phyloP scores from a whole-genome alignment of 139 green algal species.

The Chlorella sp. region DNA sequence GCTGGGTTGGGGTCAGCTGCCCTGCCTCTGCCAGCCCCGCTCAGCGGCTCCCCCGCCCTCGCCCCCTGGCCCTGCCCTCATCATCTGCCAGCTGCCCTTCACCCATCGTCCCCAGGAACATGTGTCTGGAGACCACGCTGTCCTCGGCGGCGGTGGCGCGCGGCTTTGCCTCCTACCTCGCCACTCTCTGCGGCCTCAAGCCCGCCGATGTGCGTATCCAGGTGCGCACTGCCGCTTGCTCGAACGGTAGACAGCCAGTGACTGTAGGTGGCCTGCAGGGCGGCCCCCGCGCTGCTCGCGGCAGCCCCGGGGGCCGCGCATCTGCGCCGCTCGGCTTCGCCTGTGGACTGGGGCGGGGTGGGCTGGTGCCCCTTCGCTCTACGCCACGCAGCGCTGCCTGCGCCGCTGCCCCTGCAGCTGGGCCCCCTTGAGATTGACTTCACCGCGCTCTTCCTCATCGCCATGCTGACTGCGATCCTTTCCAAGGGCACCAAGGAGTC shows the following conservation, averaged over 20 bases:
- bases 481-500: conserved; percentile 65
- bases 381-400: no score
- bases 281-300: no score
- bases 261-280: no score
- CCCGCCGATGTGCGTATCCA: conserved; percentile 48
- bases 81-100: background rate
- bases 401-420: conserved; percentile 50
- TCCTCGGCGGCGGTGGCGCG: conserved; percentile 77
- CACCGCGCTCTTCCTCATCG: conserved; percentile 43
- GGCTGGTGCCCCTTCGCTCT: no score
- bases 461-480: conserved; percentile 60
- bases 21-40: background rate
- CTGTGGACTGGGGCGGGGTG: no score
- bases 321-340: no score
- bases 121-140: conserved; percentile 88
- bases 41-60: background rate
- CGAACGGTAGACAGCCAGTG: no score
- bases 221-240: no score
- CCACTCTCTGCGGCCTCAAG: conserved; percentile 54
- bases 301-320: no score
- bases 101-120: conserved; percentile 76
- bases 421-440: no score
- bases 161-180: conserved; percentile 83
- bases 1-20: background rate
- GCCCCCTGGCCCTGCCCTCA: background rate